phyloP scores from a whole-genome alignment of 2,329 filamentous ascomycete genomes.

The Blastomyces emzantsi region DNA sequence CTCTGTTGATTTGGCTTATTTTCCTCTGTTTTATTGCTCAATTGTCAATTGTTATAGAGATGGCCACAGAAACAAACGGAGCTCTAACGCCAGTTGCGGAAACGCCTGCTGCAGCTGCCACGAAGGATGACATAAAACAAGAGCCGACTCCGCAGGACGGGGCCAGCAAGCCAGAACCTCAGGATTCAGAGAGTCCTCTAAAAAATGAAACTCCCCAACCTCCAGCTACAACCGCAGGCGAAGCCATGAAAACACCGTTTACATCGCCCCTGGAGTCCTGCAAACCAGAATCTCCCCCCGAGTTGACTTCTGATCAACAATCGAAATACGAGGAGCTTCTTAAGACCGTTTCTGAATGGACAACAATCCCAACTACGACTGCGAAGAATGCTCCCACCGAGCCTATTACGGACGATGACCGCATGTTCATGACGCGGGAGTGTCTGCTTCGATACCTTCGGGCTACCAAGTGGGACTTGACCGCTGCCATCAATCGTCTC shows the following conservation, averaged over 20 bases:
- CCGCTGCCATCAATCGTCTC: constrained; percentile 69
- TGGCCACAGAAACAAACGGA: constrained; percentile 3
- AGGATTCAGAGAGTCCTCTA: constrained; percentile 13
- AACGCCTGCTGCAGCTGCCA: constrained; percentile 1
- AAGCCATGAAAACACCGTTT: constrained; percentile 49
- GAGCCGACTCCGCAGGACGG: constrained; percentile 3
- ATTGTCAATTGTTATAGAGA: not conserved
- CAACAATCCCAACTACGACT: constrained; percentile 55
- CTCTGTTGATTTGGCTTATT: not conserved
- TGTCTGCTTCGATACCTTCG: constrained; percentile 88
- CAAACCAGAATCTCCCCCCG: constrained; percentile 47
- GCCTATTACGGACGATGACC: constrained; percentile 68
- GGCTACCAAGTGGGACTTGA: constrained; percentile 79
- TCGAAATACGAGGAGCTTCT: constrained; percentile 74
- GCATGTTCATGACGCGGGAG: constrained; percentile 83
- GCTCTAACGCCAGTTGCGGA: constrained; percentile 13
- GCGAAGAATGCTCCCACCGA: constrained; percentile 49
- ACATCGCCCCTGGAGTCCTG: constrained; percentile 48
- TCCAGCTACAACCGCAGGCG: constrained; percentile 31
- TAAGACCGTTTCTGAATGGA: constrained; percentile 60
- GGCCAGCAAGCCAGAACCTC: not conserved
- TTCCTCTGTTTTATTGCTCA: not conserved
- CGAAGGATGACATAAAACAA: not conserved
- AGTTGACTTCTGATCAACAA: constrained; percentile 67
- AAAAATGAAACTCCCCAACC: constrained; percentile 27